Percentiles rank a stretch among this genome's conserved stretches.
Evolutionary conservation across 805 yeast species (phyloP).

Genomic region (Candida saitoana): DNA sequence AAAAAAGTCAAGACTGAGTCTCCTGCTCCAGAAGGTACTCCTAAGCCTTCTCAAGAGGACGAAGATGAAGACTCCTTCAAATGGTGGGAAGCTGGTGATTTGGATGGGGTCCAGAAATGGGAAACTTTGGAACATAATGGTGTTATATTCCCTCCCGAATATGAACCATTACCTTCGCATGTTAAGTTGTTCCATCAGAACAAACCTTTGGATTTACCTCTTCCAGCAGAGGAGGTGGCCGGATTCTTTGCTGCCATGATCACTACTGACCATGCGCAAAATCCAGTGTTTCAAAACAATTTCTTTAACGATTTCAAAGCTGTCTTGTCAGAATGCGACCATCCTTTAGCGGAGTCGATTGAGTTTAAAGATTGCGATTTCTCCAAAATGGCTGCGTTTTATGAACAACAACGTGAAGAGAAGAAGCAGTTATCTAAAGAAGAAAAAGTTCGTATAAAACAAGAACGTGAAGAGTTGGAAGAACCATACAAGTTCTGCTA

Average conservation of each 20-base stretch:
- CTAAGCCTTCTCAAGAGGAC: slow-evolving; percentile 17
- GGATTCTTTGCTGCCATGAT: slow-evolving; percentile 89
- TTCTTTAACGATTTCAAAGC: slow-evolving; percentile 74
- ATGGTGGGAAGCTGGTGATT: slow-evolving; percentile 81
- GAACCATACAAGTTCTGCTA: slow-evolving; percentile 78
- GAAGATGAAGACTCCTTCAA: slow-evolving; percentile 57
- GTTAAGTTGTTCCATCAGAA: slow-evolving; percentile 76
- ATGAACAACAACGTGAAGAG: slow-evolving; percentile 64
- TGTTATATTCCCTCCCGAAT: slow-evolving; percentile 89
- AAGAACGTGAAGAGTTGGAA: slow-evolving; percentile 70
- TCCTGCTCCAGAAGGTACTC: slow-evolving; percentile 4
- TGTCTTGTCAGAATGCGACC: slow-evolving; percentile 66
- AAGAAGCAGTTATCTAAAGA: slow-evolving; percentile 64
- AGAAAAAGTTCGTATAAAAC: slow-evolving; percentile 72
- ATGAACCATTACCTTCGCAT: slow-evolving; percentile 76
- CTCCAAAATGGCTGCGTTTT: slow-evolving; percentile 64
- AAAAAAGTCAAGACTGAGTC: slow-evolving; percentile 7
- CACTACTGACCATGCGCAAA: slow-evolving; percentile 83
- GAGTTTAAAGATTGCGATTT: slow-evolving; percentile 75
- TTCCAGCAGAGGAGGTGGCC: slow-evolving; percentile 91
- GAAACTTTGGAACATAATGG: slow-evolving; percentile 82
- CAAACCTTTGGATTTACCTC: slow-evolving; percentile 68
- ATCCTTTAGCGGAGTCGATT: slow-evolving; percentile 42
- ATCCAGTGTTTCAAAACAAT: slow-evolving; percentile 80
- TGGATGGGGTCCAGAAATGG: slow-evolving; percentile 82